These are phyloP conservation scores for Leccinellum luteum DNA, from an alignment of 768 basidiomycete genomes.

Conservation along the genomic window DNA sequence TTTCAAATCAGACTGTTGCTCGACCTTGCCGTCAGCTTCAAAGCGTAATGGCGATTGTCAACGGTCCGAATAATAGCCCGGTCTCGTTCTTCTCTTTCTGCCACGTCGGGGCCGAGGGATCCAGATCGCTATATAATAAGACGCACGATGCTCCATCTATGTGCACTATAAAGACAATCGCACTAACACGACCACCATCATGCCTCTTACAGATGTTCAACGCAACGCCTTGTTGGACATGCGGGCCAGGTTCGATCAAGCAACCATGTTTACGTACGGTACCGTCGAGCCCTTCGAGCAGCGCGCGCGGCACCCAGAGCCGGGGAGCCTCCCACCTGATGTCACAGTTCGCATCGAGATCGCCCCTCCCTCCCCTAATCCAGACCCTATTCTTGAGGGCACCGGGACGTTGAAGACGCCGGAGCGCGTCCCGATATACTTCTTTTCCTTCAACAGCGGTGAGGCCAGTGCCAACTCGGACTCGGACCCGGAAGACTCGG, in stretches of 20 bases:
- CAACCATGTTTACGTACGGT: not conserved
- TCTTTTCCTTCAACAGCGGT: conserved; percentile 9
- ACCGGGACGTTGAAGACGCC: conserved; percentile 7
- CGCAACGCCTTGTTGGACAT: conserved; percentile 3
- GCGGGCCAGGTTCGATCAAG: not conserved
- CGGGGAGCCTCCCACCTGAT: conserved; percentile 8
- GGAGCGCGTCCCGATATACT: conserved; percentile 22
- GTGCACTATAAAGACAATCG: too few species aligned
- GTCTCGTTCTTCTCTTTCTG: not conserved
- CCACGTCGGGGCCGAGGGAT: not conserved
- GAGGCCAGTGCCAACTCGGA: not conserved
- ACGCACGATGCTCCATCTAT: not conserved
- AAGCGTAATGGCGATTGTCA: not conserved
- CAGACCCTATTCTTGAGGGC: not conserved
- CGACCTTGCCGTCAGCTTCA: not conserved
- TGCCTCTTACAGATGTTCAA: conserved; percentile 17
- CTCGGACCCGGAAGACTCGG: not conserved
- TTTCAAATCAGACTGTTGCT: not conserved
- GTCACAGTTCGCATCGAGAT: conserved; percentile 15
- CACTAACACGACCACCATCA: not conserved
- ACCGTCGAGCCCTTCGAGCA: conserved; percentile 12
- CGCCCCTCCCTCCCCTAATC: conserved; percentile 9
- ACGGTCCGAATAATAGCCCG: not conserved
- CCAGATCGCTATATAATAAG: conserved; percentile 4
- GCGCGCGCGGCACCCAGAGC: conserved; percentile 5